Base-by-base conservation (phyloP, 1,284 basidiomycete species). In the Cutaneotrichosporon cavernicola region DNA sequence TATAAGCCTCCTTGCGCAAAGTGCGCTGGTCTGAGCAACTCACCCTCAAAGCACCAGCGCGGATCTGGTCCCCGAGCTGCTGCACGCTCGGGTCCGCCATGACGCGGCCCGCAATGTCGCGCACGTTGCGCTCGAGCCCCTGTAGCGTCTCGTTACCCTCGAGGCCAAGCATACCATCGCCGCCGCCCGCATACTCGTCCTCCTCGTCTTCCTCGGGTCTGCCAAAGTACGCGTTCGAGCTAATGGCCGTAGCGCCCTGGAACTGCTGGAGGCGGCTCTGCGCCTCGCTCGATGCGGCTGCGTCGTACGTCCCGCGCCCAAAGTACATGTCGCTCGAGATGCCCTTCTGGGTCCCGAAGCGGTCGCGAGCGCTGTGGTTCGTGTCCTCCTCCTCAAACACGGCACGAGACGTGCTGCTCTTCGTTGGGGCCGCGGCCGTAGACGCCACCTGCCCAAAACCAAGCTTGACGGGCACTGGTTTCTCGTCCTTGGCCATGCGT, bases 301-400 rank as follows among this genome's bases (percentile, higher is more conserved):
- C 86, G 77, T 99, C 96, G 81, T 97, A 97, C 21, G 87, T 81
- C 61, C 91, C 90, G 34, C 96, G 87, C 46, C 90, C 91, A 80
- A 98, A 98, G 85, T 92, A 98, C 90, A 96, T 94, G 78, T 99
- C 97, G 2, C 92, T 96, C 5, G 93, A 97, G 78, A 99, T 97
- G 57, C 82, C 83, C 80, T 98, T 99, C 77, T 98, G 96, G 68
- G 76, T 82, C 1, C 92, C 91, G 77, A 99, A 99, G 74, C 92
- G 92, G 31, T 93, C 89, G 67, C 94, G 87, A 2, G 97, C 96
- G 31, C 87, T 88, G 14, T 86, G 92, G 11, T 67, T 64, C 1
- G 88, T 86, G 58, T 89, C 85, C 57, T 91, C 88, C 58, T 88
- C 89, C 18, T 72, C 75, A 10, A 65, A 68, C 14, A 43, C 52